Percentiles rank a stretch among this genome's conserved stretches.
Conservation (phyloP, 345 rosid species). For the Eutrema heterophyllum region DNA sequence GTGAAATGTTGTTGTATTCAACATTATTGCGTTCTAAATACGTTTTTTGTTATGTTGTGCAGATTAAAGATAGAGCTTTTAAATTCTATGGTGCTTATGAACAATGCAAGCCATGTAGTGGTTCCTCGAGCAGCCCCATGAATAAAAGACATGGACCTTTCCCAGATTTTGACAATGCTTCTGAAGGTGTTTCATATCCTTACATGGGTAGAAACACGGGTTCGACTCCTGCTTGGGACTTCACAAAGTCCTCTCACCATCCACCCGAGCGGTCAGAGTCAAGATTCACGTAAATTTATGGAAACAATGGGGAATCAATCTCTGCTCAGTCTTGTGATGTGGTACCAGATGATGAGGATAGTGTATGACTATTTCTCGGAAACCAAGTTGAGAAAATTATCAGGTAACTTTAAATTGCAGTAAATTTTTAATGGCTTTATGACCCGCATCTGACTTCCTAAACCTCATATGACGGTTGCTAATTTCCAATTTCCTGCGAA, state of each 20-base stretch:
- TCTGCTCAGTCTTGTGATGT: constrained; percentile 68
- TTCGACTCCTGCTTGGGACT: constrained; percentile 97
- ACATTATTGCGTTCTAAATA: neutral
- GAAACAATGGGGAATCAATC: constrained; percentile 51
- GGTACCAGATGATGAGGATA: constrained; percentile 65
- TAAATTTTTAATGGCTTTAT: too few relatives aligned
- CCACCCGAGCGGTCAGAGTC: constrained; percentile 41
- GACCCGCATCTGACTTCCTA: too few relatives aligned
- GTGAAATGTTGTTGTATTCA: neutral
- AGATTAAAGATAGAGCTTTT: constrained; percentile 92
- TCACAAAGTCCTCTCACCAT: constrained; percentile 43
- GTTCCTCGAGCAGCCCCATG: constrained; percentile 62
- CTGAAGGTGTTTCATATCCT: constrained; percentile 76
- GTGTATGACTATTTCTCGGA: too few relatives aligned
- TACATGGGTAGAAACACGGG: constrained; percentile 68
- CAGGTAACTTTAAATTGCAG: too few relatives aligned
- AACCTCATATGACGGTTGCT: too few relatives aligned
- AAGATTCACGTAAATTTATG: constrained; percentile 37
- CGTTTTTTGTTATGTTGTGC: constrained; percentile 21
- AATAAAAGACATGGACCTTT: constrained; percentile 56
- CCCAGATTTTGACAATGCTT: constrained; percentile 69
- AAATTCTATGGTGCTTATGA: constrained; percentile 76
- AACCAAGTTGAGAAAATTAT: too few relatives aligned
- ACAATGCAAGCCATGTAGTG: constrained; percentile 85
- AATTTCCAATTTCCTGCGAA: too few relatives aligned